phyloP scores from a whole-genome alignment of 2,329 filamentous ascomycete species.

The Cladophialophora exuberans region DNA sequence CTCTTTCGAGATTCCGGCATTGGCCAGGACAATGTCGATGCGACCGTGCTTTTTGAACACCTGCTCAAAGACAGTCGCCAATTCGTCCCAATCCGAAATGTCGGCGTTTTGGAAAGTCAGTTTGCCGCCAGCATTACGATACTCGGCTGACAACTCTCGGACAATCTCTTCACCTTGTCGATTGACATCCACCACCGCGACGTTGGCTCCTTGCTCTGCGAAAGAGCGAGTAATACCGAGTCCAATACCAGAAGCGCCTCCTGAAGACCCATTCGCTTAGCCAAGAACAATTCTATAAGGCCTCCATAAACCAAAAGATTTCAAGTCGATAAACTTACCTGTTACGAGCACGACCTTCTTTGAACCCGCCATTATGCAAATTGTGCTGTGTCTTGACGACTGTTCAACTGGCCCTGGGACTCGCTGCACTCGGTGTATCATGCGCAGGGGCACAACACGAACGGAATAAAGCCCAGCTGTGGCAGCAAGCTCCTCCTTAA shows the following conservation, averaged over 20 bases:
- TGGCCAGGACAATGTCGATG: slow-evolving; percentile 55
- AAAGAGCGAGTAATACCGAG: slow-evolving; percentile 41
- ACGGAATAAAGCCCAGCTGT: no score
- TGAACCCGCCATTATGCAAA: slow-evolving; percentile 3
- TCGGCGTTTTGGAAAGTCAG: slow-evolving; percentile 39
- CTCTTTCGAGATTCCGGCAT: slow-evolving; percentile 54
- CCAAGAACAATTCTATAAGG: no score
- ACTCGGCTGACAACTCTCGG: slow-evolving; percentile 33
- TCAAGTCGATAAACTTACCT: no score
- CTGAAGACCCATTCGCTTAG: slow-evolving; percentile 22
- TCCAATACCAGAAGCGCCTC: slow-evolving; percentile 44
- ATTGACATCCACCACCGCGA: slow-evolving; percentile 42
- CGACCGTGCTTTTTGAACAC: slow-evolving; percentile 40
- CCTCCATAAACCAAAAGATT: no score
- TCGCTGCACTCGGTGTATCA: no score
- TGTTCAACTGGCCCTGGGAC: no score
- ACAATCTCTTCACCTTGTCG: slow-evolving; percentile 32
- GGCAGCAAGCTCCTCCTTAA: no score
- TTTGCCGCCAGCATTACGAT: slow-evolving; percentile 32
- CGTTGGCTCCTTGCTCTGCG: slow-evolving; percentile 36
- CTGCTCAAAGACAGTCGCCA: slow-evolving; percentile 41
- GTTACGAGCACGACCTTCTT: slow-evolving; percentile 39
- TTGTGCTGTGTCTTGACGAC: no score
- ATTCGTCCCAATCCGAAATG: slow-evolving; percentile 42
- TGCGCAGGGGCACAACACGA: no score